Evolutionary conservation across 1,139 yeast species (phyloP), one percentile per base, ranked within the genome.

Genomic region (Saccharomycopsis hybrid): DNA sequence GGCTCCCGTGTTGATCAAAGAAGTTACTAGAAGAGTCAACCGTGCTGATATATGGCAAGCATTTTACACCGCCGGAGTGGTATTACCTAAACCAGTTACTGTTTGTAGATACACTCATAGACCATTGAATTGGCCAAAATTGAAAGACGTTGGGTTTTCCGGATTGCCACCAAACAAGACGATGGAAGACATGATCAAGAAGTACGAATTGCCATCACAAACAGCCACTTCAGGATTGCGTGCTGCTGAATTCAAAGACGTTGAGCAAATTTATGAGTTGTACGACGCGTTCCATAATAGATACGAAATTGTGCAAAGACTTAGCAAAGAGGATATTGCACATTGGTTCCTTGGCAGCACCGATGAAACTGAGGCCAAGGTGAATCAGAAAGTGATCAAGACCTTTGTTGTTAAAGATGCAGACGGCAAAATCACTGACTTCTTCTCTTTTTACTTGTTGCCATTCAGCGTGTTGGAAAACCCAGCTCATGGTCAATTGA

Each of bases 51-150:
- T 90, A 54, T 92, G 97, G 97, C 97, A 92, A 65, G 98, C 98
- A 0, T 74, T 94, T 54, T 89, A 88, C 66, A 90, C 99, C 9
- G 96, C 94, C 0, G 98, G 98, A 4, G 78, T 82, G 4, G 82
- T 88, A 4, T 73, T 92, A 54, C 99, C 99, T 24, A 82, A 92
- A 27, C 99, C 99, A 0, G 77, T 92, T 5, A 72, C 95, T n/a
- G 82, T 88, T 1, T 83, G 95, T 63, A 78, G 97, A 57, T 94
- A 94, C 66, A 85, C 87, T 47, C 99, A 92, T 67, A 84, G 98
- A 59, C 95, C 97, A 2, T 71, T 92, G 57, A 85, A 92, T 64
- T 92, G 98, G 98, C 71, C 79, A 25, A 92, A 88, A 62, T 74
- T 92, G 35, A 74, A 85, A 61, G 96, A 88, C 50, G 96, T 89